phyloP scores from a whole-genome alignment of 2,329 filamentous ascomycete species.

The Capronia americana region DNA sequence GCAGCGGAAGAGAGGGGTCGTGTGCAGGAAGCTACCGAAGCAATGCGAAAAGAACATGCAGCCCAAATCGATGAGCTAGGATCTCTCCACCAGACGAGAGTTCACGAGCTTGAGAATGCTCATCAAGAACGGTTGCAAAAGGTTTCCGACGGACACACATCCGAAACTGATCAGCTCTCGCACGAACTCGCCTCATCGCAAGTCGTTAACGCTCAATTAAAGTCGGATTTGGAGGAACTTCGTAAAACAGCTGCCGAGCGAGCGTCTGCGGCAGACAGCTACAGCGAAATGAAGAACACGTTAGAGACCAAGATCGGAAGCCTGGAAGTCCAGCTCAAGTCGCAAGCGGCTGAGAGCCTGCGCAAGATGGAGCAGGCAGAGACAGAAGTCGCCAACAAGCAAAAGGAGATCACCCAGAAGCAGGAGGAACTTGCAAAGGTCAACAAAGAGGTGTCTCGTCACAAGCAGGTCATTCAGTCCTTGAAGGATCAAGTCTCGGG shows the following conservation, averaged over 20 bases:
- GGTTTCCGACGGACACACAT: slow-evolving; percentile 41
- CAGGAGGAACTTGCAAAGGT: slow-evolving; percentile 32
- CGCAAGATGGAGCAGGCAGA: slow-evolving; percentile 27
- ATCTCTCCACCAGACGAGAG: slow-evolving; percentile 31
- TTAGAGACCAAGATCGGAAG: slow-evolving; percentile 29
- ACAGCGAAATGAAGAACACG: slow-evolving; percentile 33
- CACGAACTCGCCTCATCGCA: slow-evolving; percentile 18
- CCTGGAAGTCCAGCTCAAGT: slow-evolving; percentile 28
- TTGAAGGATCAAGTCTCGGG: slow-evolving; percentile 30
- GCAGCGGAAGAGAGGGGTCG: slow-evolving; percentile 49
- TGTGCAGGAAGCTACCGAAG: slow-evolving; percentile 46
- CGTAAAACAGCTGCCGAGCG: slow-evolving; percentile 22
- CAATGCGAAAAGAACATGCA: slow-evolving; percentile 39
- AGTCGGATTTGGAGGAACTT: slow-evolving; percentile 27
- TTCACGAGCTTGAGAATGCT: slow-evolving; percentile 26
- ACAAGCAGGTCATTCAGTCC: slow-evolving; percentile 31
- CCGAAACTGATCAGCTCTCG: slow-evolving; percentile 20
- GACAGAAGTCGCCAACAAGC: slow-evolving; percentile 25
- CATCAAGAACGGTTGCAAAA: slow-evolving; percentile 46
- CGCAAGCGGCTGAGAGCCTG: slow-evolving; percentile 27
- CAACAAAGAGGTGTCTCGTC: slow-evolving; percentile 30
- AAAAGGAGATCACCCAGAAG: slow-evolving; percentile 32
- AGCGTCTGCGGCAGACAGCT: slow-evolving; percentile 25
- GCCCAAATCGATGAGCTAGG: slow-evolving; percentile 31
- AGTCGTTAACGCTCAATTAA: slow-evolving; percentile 17